Conservation (phyloP, 2,329 filamentous ascomycete species). For the Botryotinia convoluta region DNA sequence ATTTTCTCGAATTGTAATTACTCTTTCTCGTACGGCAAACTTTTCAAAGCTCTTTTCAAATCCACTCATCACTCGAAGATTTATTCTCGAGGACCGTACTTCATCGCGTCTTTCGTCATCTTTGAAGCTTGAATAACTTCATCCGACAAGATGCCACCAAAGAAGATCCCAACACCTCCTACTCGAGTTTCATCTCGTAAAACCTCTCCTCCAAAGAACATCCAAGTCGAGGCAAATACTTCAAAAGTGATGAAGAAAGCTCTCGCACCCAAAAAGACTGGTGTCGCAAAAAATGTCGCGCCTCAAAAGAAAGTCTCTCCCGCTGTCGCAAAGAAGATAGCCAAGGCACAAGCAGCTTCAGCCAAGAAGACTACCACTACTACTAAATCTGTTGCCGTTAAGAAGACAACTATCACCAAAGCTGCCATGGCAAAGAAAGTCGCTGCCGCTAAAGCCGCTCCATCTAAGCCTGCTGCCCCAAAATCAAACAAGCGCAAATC, state of each 20-base stretch:
- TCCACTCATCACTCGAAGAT: neutral
- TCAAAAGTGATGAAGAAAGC: constrained; percentile 7
- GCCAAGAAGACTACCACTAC: constrained; percentile 13
- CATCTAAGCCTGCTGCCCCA: constrained; percentile 7
- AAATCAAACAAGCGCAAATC: constrained; percentile 20
- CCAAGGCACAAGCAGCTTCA: constrained; percentile 2
- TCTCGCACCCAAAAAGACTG: constrained; percentile 12
- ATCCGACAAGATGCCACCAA: constrained; percentile 11
- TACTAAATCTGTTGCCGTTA: neutral
- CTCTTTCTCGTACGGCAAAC: neutral
- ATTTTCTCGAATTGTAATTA: neutral
- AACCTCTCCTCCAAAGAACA: neutral
- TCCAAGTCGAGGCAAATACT: constrained; percentile 4
- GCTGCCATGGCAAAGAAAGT: constrained; percentile 10
- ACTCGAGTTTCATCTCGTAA: constrained; percentile 18
- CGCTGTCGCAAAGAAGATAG: constrained; percentile 12
- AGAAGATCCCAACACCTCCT: constrained; percentile 7
- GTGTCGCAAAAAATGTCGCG: constrained; percentile 12
- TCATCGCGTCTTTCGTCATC: constrained; percentile 1
- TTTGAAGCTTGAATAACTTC: neutral
- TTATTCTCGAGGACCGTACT: neutral
- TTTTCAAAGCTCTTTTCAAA: neutral
- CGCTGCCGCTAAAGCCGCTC: constrained; percentile 6
- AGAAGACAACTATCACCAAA: constrained; percentile 14
- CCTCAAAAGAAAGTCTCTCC: constrained; percentile 33